These are phyloP conservation scores for Syncephalastrum sp. DNA, from an alignment of 371 early-diverging fungal genomes.

Conservation along the genomic window DNA sequence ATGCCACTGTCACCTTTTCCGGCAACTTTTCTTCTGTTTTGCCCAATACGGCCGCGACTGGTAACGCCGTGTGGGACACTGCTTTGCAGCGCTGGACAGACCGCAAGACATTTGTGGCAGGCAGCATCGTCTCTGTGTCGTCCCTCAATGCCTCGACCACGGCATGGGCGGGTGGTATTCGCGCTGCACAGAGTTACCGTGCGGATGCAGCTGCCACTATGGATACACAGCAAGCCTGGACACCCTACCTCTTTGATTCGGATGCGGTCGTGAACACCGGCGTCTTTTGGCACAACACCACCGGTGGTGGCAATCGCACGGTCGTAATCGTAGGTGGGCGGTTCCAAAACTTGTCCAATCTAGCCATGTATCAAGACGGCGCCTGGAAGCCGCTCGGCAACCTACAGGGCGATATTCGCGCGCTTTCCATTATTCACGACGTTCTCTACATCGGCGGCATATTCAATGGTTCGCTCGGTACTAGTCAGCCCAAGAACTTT, in stretches of 20 bases:
- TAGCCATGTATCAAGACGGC: conserved; percentile 30
- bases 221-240: conserved; percentile 8
- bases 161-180: conserved; percentile 24
- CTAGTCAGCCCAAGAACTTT: conserved; percentile 21
- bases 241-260: conserved; percentile 15
- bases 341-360: conserved; percentile 23
- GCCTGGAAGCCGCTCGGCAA: conserved; percentile 25
- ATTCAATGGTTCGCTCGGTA: conserved; percentile 21
- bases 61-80: conserved; percentile 27
- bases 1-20: conserved; percentile 26
- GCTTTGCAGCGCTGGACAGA: conserved; percentile 18
- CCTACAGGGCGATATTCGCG: conserved; percentile 27
- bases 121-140: conserved; percentile 12
- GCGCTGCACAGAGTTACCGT: conserved; percentile 34
- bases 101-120: conserved; percentile 19
- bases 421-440: conserved; percentile 21
- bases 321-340: conserved; percentile 30
- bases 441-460: conserved; percentile 33
- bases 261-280: conserved; percentile 24
- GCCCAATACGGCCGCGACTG: conserved; percentile 3
- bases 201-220: conserved; percentile 17
- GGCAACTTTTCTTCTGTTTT: conserved; percentile 22
- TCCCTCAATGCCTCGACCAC: not conserved
- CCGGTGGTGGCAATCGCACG: conserved; percentile 12
- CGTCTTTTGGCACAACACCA: conserved; percentile 33